Percentiles rank a stretch among this genome's conserved stretches.
Evolutionary conservation across 1,284 basidiomycete species (phyloP).

Genomic region (Melampsora americana): DNA sequence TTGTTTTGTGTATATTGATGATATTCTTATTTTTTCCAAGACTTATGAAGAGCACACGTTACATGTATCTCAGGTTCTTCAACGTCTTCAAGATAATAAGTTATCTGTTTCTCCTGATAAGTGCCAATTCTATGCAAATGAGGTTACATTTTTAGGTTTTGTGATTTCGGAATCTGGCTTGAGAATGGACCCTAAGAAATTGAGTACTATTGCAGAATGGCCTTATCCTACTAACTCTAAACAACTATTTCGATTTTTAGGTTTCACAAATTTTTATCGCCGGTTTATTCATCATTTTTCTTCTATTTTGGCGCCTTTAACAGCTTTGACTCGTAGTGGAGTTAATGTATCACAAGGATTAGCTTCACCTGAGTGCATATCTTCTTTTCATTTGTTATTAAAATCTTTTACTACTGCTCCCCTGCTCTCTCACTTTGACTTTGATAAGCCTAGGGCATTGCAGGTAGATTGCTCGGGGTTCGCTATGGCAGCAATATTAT

Average conservation of each 20-base stretch:
- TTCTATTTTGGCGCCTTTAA: neutral
- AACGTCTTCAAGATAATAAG: neutral
- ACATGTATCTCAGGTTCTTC: slow-evolving; percentile 3
- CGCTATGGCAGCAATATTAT: slow-evolving; percentile 14
- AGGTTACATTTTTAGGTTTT: slow-evolving; percentile 29
- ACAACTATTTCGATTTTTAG: slow-evolving; percentile 8
- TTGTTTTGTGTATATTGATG: slow-evolving; percentile 40
- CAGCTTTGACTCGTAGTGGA: neutral
- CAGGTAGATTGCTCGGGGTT: slow-evolving; percentile 32
- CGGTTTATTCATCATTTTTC: slow-evolving; percentile 22
- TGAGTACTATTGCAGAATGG: slow-evolving; percentile 18
- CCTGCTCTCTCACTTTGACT: slow-evolving; percentile 14
- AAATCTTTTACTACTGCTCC: slow-evolving; percentile 3
- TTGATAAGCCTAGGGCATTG: neutral
- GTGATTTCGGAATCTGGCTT: neutral
- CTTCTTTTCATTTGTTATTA: neutral
- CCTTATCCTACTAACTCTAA: neutral
- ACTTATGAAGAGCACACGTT: neutral
- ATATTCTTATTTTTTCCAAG: slow-evolving; percentile 37
- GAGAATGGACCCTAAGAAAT: slow-evolving; percentile 18
- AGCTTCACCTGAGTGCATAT: neutral
- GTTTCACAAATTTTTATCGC: slow-evolving; percentile 27
- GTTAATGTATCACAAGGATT: neutral
- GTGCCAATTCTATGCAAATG: slow-evolving; percentile 12
- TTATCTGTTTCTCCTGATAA: slow-evolving; percentile 24